Evolutionary conservation across 768 basidiomycete genomes (phyloP).

Genomic region (Gloeopeniophorella convolvens): DNA sequence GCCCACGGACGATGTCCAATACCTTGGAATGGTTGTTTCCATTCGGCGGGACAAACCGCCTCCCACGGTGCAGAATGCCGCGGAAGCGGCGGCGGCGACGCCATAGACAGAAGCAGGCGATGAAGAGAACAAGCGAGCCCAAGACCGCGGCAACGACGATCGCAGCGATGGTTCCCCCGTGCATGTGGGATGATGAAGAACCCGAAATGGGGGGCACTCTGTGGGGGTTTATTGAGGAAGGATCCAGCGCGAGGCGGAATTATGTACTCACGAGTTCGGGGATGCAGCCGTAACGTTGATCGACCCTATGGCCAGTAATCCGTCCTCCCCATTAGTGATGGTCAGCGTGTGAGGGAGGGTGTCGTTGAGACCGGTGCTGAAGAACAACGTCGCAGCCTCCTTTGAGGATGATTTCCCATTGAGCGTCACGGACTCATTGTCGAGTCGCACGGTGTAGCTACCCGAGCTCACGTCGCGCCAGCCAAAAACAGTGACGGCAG

Average conservation of each 20-base stretch:
- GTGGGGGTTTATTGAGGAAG: neutral
- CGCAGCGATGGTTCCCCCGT: constrained; percentile 60
- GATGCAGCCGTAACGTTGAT: constrained; percentile 41
- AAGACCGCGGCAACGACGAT: constrained; percentile 52
- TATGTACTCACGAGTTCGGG: constrained; percentile 10
- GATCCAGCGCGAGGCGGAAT: neutral
- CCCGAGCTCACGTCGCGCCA: constrained; percentile 52
- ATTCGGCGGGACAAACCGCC: constrained; percentile 23
- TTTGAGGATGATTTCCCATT: constrained; percentile 50
- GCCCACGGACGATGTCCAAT: constrained; percentile 18
- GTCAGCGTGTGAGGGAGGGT: constrained; percentile 41
- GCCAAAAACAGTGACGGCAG: constrained; percentile 54
- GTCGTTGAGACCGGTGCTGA: constrained; percentile 53
- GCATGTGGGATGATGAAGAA: constrained; percentile 25
- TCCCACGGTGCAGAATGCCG: constrained; percentile 24
- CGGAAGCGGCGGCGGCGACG: constrained; percentile 37
- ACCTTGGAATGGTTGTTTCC: constrained; percentile 16
- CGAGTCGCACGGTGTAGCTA: constrained; percentile 51
- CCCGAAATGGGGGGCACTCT: constrained; percentile 3
- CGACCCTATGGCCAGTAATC: constrained; percentile 44
- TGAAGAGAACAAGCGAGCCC: constrained; percentile 39
- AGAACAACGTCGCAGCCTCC: constrained; percentile 53
- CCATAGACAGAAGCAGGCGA: constrained; percentile 41
- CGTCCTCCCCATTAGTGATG: constrained; percentile 42
- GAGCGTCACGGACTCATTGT: constrained; percentile 41